Evolutionary conservation across 2,329 filamentous ascomycete species (phyloP).

Genomic region (Diaporthe sp.): DNA sequence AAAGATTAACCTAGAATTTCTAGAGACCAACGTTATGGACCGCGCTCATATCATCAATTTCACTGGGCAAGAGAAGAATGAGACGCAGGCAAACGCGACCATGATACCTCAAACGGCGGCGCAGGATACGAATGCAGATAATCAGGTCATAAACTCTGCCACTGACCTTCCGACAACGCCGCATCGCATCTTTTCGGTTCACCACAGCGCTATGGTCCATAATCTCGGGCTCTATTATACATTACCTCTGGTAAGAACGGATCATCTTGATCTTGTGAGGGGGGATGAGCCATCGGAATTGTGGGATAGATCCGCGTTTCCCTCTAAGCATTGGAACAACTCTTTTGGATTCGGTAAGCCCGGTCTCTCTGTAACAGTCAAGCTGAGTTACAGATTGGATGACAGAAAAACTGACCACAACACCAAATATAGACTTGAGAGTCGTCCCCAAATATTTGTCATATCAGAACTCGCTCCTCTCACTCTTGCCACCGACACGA

Average conservation of each 20-base stretch:
- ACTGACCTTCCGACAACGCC: neutral
- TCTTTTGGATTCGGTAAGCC: neutral
- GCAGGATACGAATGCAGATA: neutral
- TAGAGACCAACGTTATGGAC: neutral
- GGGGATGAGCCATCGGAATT: too few species aligned
- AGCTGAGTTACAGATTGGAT: too few species aligned
- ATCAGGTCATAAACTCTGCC: neutral
- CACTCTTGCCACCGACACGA: neutral
- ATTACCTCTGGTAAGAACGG: too few species aligned
- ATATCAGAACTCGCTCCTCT: neutral
- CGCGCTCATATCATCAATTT: neutral
- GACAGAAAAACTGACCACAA: neutral
- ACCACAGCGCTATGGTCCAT: too few species aligned
- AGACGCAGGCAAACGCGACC: neutral
- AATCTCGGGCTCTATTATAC: too few species aligned
- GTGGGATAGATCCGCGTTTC: too few species aligned
- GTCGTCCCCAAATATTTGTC: neutral
- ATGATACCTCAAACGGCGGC: neutral
- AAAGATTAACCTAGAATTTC: neutral
- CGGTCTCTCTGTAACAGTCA: too few species aligned
- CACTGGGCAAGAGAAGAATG: neutral
- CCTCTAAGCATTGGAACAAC: neutral
- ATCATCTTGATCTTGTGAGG: too few species aligned
- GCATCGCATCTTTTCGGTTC: fast-evolving
- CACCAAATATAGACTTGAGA: neutral